Percentiles rank a stretch among this genome's conserved stretches.
Evolutionary conservation across 2,329 filamentous ascomycete species (phyloP).

Genomic region (Cladosporium sp.): DNA sequence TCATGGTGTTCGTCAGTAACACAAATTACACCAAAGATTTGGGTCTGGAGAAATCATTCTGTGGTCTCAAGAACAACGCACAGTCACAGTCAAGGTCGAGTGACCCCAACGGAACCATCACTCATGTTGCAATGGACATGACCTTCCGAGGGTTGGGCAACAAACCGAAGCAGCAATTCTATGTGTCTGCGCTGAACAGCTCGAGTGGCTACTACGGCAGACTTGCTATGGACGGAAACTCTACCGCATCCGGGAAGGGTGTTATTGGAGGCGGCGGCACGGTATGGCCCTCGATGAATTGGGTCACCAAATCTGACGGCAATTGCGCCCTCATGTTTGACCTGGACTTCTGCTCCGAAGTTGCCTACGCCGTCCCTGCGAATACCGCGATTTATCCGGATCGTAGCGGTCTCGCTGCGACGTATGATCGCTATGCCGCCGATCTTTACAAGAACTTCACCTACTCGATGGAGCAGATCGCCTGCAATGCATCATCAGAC

Average conservation of each 20-base stretch:
- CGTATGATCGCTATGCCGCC: slow-evolving; percentile 77
- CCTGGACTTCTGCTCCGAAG: slow-evolving; percentile 83
- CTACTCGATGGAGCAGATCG: slow-evolving; percentile 78
- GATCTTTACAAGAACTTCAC: slow-evolving; percentile 74
- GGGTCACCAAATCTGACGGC: slow-evolving; percentile 75
- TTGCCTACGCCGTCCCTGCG: slow-evolving; percentile 87
- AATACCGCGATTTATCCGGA: slow-evolving; percentile 66
- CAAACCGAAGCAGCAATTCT: slow-evolving; percentile 83
- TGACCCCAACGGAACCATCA: slow-evolving; percentile 49
- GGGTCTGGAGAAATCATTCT: slow-evolving; percentile 78
- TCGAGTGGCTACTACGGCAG: slow-evolving; percentile 73
- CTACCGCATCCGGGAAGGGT: slow-evolving; percentile 54
- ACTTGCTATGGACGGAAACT: slow-evolving; percentile 62
- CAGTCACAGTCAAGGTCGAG: slow-evolving; percentile 54
- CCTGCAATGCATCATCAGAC: slow-evolving; percentile 74
- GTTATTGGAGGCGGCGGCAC: slow-evolving; percentile 70
- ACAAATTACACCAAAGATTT: slow-evolving; percentile 58
- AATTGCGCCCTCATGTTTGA: slow-evolving; percentile 87
- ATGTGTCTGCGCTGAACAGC: slow-evolving; percentile 71
- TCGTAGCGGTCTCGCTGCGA: slow-evolving; percentile 60
- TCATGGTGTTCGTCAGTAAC: slow-evolving; percentile 74
- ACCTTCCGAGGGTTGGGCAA: slow-evolving; percentile 66
- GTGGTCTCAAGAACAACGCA: slow-evolving; percentile 72
- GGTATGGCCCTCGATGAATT: slow-evolving; percentile 71
- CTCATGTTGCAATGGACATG: slow-evolving; percentile 56